Percentiles rank a stretch among this genome's conserved stretches.
These are phyloP conservation scores for Xylaria sp. DNA, from an alignment of 2,329 filamentous ascomycete species.

Conservation along the genomic window DNA sequence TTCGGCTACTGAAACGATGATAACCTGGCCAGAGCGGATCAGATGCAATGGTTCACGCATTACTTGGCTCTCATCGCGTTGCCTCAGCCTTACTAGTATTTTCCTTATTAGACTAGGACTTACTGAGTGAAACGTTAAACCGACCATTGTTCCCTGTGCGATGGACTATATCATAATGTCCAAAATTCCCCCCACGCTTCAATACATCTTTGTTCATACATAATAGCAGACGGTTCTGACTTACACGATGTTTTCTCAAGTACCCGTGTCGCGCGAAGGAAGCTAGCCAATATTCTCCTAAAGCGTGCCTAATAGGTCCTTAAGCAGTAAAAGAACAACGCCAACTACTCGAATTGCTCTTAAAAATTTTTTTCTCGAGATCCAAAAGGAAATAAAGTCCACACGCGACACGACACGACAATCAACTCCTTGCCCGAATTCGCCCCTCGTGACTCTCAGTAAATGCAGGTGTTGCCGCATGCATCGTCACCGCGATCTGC, in stretches of 20 bases:
- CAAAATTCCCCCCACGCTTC: not conserved
- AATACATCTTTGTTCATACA: not conserved
- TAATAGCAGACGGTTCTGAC: not conserved
- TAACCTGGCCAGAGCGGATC: too few species aligned
- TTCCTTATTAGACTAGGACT: too few species aligned
- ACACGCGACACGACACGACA: not conserved
- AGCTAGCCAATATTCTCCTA: not conserved
- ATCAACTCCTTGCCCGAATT: not conserved
- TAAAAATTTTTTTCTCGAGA: not conserved
- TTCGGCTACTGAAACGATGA: not conserved
- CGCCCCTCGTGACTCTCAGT: not conserved
- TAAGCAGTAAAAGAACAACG: too few species aligned
- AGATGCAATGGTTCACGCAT: too few species aligned
- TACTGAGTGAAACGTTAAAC: too few species aligned
- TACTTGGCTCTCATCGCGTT: too few species aligned
- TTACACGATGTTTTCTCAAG: not conserved
- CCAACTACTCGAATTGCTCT: not conserved
- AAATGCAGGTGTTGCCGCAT: conserved; percentile 1
- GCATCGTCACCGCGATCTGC: not conserved
- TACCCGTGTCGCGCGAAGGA: conserved; percentile 14
- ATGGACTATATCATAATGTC: not conserved
- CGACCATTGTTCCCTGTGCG: not conserved
- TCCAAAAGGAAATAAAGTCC: not conserved
- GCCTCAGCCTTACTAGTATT: too few species aligned
- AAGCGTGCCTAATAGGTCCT: too few species aligned